These are phyloP conservation scores for Teunomyces stri DNA, from an alignment of 805 yeast genomes.

Conservation along the genomic window DNA sequence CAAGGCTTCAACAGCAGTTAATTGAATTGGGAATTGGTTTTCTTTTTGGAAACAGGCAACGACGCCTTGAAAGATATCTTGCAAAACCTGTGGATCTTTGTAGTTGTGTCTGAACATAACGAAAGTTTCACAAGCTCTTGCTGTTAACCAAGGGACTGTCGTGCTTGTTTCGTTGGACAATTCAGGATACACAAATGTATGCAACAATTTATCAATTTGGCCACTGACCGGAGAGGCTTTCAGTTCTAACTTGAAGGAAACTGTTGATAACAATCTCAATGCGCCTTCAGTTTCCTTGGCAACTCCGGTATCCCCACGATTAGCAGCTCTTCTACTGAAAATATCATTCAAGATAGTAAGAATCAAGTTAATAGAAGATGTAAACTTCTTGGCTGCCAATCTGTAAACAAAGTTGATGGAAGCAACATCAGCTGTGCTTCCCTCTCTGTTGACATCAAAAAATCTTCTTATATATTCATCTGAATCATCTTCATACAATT, in stretches of 20 bases:
- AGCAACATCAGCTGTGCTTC: constrained; percentile 49
- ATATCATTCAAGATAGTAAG: constrained; percentile 33
- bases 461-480: constrained; percentile 45
- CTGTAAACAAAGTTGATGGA: constrained; percentile 46
- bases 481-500: constrained; percentile 45
- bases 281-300: constrained; percentile 44
- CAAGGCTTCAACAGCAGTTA: constrained; percentile 54
- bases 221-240: constrained; percentile 37
- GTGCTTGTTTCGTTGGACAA: constrained; percentile 27
- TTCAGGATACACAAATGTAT: constrained; percentile 41
- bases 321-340: constrained; percentile 31
- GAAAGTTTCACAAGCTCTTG: constrained; percentile 46
- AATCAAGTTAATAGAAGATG: constrained; percentile 33
- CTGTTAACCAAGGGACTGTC: constrained; percentile 41
- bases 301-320: constrained; percentile 22
- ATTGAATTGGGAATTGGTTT: constrained; percentile 48
- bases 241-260: constrained; percentile 36
- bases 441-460: constrained; percentile 47
- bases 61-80: constrained; percentile 42
- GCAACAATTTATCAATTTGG: constrained; percentile 38
- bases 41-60: constrained; percentile 38
- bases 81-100: constrained; percentile 32
- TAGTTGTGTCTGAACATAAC: constrained; percentile 39
- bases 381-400: constrained; percentile 36
- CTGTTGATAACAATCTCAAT: constrained; percentile 39